A percentile compares a stretch with the other conserved stretches of the same genome.
Evolutionary conservation across 306 rosid species (phyloP).

Genomic region (Styphnolobium japonicum): DNA sequence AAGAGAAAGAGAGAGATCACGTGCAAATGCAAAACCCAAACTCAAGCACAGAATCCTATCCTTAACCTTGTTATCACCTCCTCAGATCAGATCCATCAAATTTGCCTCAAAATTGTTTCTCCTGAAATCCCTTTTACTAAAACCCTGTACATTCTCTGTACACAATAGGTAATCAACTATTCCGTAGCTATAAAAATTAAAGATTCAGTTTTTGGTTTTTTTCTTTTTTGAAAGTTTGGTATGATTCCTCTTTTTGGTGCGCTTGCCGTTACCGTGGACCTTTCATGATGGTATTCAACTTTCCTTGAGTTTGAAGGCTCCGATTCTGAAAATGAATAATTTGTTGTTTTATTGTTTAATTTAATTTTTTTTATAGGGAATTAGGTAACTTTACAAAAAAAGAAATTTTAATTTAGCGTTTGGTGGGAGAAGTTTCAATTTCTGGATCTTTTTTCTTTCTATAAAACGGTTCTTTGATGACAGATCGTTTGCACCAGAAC

Average conservation of each 20-base stretch:
- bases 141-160: too few relatives aligned
- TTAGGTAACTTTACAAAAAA: too few relatives aligned
- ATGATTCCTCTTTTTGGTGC: constrained; percentile 13
- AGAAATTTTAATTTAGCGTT: background rate
- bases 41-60: background rate
- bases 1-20: background rate
- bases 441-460: constrained; percentile 8
- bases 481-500: constrained; percentile 20
- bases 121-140: background rate
- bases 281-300: constrained; percentile 30
- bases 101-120: background rate
- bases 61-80: background rate
- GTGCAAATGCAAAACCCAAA: background rate
- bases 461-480: constrained; percentile 34
- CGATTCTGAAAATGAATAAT: background rate
- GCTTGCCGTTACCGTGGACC: constrained; percentile 32
- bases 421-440: constrained; percentile 30
- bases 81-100: background rate
- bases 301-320: constrained; percentile 47
- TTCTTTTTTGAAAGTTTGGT: constrained; percentile 16
- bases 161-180: too few relatives aligned
- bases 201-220: background rate
- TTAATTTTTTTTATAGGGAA: too few relatives aligned
- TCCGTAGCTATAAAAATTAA: too few relatives aligned
- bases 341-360: background rate